Evolutionary conservation across 1,284 basidiomycete species (phyloP), one percentile per base, ranked within the genome.

Genomic region (Cryptococcus sp.): DNA sequence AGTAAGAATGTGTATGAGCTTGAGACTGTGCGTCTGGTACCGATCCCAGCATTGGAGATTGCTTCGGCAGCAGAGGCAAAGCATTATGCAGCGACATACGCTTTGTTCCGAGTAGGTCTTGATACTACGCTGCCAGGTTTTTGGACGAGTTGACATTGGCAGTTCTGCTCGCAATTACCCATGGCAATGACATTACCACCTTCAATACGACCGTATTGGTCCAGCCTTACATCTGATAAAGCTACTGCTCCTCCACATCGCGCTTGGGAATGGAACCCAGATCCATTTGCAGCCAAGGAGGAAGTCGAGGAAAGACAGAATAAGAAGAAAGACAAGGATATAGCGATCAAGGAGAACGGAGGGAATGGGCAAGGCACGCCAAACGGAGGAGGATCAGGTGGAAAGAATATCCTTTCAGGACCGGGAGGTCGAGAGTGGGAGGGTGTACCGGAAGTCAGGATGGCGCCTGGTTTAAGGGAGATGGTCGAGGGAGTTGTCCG

Each of bases 31-130:
- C 81, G 84, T 46, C 74, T 93, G 61, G 83, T 83, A 57, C 86
- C 90, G 4, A 83, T 87, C 67, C 86, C 85, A 5, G 81, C 85
- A 11, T 81, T 87, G 64, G 72, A 81, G 45, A 80, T 83, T 52
- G 80, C 82, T 4, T 84, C 84, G 15, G 81, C 83, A 3, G 71
- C 86, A 33, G 86, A 92, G 76, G 89, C 90, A 15, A 86, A 84
- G 49, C 91, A 94, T 68, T 92, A 86, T 83, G 89, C 87, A 30
- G 90, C 90, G 31, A 88, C 88, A 3, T 92, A 91, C 66, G 89
- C 89, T 33, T 74, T 94, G 54, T 89, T 91, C 76, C 84, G 90
- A 59, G 88, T 90, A 71, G 75, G 87, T 46, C 23, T 31, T 31
- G 44, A 13, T 46, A 41, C 38, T n/a, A 10, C 38, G n/a, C n/a